phyloP scores from a whole-genome alignment of 2,329 filamentous ascomycete species.

The Paecilomyces formosus region DNA sequence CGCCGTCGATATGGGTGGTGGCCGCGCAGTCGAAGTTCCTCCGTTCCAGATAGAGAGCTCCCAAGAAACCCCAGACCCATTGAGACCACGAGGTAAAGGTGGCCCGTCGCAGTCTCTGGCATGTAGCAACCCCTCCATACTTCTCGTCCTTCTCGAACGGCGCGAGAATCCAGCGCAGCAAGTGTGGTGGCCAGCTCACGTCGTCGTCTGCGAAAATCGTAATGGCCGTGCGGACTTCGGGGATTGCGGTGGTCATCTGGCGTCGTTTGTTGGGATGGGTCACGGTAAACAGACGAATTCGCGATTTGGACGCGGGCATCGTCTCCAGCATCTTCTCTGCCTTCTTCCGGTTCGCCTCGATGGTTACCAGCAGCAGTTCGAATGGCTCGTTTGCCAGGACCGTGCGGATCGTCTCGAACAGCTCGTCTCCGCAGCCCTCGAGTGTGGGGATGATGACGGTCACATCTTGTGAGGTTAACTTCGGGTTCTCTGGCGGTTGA shows the following conservation, averaged over 20 bases:
- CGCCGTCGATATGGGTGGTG: slow-evolving; percentile 89
- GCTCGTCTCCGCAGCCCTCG: slow-evolving; percentile 75
- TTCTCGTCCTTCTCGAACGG: slow-evolving; percentile 72
- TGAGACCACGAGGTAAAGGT: slow-evolving; percentile 52
- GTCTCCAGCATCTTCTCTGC: slow-evolving; percentile 54
- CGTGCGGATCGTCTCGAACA: slow-evolving; percentile 66
- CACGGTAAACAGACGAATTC: slow-evolving; percentile 67
- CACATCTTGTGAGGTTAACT: slow-evolving; percentile 72
- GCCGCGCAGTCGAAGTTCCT: slow-evolving; percentile 96
- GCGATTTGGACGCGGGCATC: slow-evolving; percentile 52
- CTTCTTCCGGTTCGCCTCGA: slow-evolving; percentile 66
- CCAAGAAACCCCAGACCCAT: slow-evolving; percentile 78
- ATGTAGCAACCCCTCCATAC: slow-evolving; percentile 88
- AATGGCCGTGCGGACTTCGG: slow-evolving; percentile 72
- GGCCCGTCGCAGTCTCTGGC: slow-evolving; percentile 72
- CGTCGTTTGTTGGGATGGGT: slow-evolving; percentile 89
- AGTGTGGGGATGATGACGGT: slow-evolving; percentile 93
- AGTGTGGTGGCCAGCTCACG: slow-evolving; percentile 80
- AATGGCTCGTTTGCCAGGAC: slow-evolving; percentile 50
- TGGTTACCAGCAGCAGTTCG: slow-evolving; percentile 78
- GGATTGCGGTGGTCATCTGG: slow-evolving; percentile 86
- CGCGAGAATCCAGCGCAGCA: slow-evolving; percentile 85
- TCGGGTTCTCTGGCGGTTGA: slow-evolving; percentile 73
- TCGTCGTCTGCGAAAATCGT: slow-evolving; percentile 95
- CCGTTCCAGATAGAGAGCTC: slow-evolving; percentile 83